Percentiles rank a stretch among this genome's conserved stretches.
Conservation (phyloP, 257 asterid genomes). For the Ocimum tenuiflorum region DNA sequence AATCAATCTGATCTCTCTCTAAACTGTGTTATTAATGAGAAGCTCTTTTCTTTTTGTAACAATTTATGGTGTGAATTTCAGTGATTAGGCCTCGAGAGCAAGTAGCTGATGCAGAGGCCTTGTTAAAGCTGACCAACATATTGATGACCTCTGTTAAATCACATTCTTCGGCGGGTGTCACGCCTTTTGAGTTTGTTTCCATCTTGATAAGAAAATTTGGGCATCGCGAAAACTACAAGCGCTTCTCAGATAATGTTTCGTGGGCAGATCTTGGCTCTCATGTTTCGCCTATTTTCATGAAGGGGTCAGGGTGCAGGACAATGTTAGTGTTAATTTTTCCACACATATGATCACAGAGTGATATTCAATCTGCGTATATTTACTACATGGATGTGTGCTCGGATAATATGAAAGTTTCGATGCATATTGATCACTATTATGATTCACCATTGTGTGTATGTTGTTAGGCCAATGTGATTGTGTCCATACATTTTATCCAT, state of each 20-base stretch:
- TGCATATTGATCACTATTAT: no score
- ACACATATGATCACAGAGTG: no score
- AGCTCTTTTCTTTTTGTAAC: no score
- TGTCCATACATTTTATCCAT: no score
- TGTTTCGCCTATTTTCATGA: constrained; percentile 31
- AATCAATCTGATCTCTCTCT: no score
- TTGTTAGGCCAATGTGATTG: no score
- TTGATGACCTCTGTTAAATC: constrained; percentile 35
- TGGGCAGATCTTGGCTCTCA: constrained; percentile 34
- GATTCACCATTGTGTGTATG: no score
- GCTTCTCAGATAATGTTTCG: neutral
- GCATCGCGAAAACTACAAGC: neutral
- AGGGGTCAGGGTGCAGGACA: constrained; percentile 28
- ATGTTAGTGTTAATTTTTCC: constrained; percentile 30
- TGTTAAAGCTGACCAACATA: constrained; percentile 34
- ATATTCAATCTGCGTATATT: no score
- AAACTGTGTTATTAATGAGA: no score
- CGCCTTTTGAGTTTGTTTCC: constrained; percentile 39
- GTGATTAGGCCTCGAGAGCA: constrained; percentile 56
- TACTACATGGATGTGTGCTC: no score
- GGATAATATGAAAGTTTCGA: no score
- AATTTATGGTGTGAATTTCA: neutral
- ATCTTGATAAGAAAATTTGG: constrained; percentile 32
- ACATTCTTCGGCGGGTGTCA: constrained; percentile 23
- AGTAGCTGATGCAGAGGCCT: constrained; percentile 56